Evolutionary conservation across 768 basidiomycete species (phyloP).

Genomic region (Kwoniella sp.): DNA sequence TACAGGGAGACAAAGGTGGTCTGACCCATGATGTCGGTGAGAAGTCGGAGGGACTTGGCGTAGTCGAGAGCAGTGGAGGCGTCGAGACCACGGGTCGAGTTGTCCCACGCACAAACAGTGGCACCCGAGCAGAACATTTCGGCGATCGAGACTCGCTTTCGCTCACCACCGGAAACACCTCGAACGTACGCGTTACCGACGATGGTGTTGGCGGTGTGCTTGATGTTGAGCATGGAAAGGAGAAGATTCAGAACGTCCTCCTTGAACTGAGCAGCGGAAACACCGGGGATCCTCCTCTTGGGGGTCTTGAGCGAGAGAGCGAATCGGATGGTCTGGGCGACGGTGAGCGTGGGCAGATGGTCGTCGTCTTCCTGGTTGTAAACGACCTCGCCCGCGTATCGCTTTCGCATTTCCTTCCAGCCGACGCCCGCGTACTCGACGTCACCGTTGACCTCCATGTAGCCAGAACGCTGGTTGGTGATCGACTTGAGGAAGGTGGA

Average conservation of each 20-base stretch:
- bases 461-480: conserved; percentile 69
- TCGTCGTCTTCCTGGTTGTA: conserved; percentile 72
- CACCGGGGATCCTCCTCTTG: conserved; percentile 56
- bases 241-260: conserved; percentile 52
- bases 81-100: conserved; percentile 51
- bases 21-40: conserved; percentile 61
- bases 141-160: conserved; percentile 54
- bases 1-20: conserved; percentile 75
- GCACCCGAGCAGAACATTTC: conserved; percentile 51
- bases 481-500: conserved; percentile 76
- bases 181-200: conserved; percentile 53
- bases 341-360: conserved; percentile 71
- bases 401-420: conserved; percentile 60
- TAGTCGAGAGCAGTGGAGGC: conserved; percentile 87
- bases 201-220: conserved; percentile 52
- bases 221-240: conserved; percentile 58
- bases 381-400: conserved; percentile 57
- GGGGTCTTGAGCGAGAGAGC: conserved; percentile 63
- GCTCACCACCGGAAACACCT: conserved; percentile 54
- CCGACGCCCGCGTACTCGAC: conserved; percentile 73
- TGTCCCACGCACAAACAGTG: conserved; percentile 53
- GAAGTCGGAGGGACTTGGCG: conserved; percentile 67
- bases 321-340: conserved; percentile 56
- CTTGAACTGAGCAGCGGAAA: conserved; percentile 53
- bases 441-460: conserved; percentile 63